phyloP scores from a whole-genome alignment of 306 rosid genomes.

The Quercus rubra region DNA sequence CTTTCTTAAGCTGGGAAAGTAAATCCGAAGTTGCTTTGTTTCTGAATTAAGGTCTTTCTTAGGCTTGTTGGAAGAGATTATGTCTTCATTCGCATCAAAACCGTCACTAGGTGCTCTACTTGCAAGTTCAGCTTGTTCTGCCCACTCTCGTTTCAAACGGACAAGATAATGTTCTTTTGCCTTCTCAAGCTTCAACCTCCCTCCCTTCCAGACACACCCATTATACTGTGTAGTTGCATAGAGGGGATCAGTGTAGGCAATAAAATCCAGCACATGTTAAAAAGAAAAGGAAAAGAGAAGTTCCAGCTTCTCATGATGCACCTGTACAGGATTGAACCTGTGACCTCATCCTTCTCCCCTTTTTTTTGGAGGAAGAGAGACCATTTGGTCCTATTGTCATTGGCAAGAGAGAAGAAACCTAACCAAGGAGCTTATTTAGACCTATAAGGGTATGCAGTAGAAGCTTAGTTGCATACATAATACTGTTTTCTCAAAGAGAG shows the following conservation, averaged over 20 bases:
- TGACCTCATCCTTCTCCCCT: neutral
- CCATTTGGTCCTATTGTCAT: neutral
- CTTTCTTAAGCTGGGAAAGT: slow-evolving; percentile 70
- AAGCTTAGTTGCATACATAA: neutral
- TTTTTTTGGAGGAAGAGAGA: neutral
- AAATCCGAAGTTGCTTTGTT: slow-evolving; percentile 44
- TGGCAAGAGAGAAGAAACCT: neutral
- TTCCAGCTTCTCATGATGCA: neutral
- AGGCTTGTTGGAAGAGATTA: slow-evolving; percentile 19
- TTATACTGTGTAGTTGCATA: slow-evolving; percentile 51
- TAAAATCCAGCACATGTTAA: neutral
- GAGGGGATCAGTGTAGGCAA: neutral
- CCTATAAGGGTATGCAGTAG: neutral
- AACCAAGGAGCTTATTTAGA: neutral
- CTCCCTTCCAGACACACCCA: slow-evolving; percentile 97
- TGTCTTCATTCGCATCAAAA: slow-evolving; percentile 8
- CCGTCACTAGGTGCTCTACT: neutral
- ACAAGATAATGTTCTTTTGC: slow-evolving; percentile 74
- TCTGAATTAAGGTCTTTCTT: slow-evolving; percentile 10
- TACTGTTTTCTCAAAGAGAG: neutral
- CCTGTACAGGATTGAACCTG: neutral
- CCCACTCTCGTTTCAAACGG: slow-evolving; percentile 69
- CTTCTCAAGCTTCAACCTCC: slow-evolving; percentile 72
- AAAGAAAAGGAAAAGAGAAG: neutral
- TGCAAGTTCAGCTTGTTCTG: slow-evolving; percentile 34